Base-by-base conservation (phyloP, 176 grass and related monocot genomes). In the Aegilops speltoides region DNA sequence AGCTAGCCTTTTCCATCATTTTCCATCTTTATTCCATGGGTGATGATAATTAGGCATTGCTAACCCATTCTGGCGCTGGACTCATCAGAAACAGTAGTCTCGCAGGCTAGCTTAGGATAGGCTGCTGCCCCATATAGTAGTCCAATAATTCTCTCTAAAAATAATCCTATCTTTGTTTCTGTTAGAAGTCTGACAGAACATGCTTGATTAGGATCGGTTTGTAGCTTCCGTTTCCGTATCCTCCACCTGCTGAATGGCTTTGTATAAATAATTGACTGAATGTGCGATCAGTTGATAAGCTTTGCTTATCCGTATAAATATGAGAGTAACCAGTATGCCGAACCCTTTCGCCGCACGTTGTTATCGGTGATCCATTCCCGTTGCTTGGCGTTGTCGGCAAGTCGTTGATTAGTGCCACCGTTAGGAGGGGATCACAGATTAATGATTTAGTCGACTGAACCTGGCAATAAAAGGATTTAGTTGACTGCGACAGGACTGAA, bases 1-100 rank as follows among this genome's bases (percentile, higher is more conserved):
- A 77, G 28, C 26, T 77, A 85, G 69, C 52, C 86, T 88, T 93
- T 93, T 83, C 85, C 79, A 94, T 87, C 73, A 89, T 94, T 94
- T 97, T 93, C 82, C 36, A 41, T 95, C 89, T 91, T 95, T 93
- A 90, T 92, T 81, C 75, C 76, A 64, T 45, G 63, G 40, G 59
- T 62, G 87, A 85, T 62, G 87, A 85, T 91, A 83, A 88, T 89
- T 89, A 84, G 59, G 73, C 64, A 41, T 36, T 63, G 77, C 56
- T 91, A 77, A 77, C 50, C 14, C 77, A 91, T 66, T 78, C 34
- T 59, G 76, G 75, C 25, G 24, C 68, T 83, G 38, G 82, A 33
- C 67, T 91, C 75, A 73, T 84, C 80, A 60, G 36, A 83, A 79
- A 90, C 41, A 87, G 46, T 26, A 19, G 82, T 59, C 56, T 59